Percentiles rank a stretch among this genome's conserved stretches.
Evolutionary conservation across 78 protist species (phyloP).

Genomic region (Chrysochromulina parva): DNA sequence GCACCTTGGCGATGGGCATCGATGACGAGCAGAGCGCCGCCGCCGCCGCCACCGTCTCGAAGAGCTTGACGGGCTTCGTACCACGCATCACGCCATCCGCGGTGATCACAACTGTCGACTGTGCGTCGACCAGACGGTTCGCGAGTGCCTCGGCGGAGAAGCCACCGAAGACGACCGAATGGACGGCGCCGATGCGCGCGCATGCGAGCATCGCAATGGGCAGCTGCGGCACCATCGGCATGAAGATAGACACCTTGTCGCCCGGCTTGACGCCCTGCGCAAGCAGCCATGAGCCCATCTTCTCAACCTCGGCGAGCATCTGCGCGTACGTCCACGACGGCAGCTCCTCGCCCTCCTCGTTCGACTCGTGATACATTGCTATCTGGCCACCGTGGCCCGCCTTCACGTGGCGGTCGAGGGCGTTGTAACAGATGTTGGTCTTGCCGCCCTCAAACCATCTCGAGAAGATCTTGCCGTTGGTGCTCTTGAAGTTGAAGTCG

Average conservation of each 20-base stretch:
- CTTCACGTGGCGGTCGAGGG: slow-evolving; percentile 35
- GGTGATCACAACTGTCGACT: slow-evolving; percentile 70
- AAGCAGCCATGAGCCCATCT: not conserved
- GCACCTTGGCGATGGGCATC: not conserved
- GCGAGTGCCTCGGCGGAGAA: slow-evolving; percentile 56
- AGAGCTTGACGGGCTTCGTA: slow-evolving; percentile 60
- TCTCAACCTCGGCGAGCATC: slow-evolving; percentile 59
- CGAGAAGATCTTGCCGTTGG: not conserved
- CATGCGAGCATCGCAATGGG: slow-evolving; percentile 91
- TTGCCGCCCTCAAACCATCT: slow-evolving; percentile 39
- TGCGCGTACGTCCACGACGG: not conserved
- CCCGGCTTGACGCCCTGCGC: slow-evolving; percentile 58
- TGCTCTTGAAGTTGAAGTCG: not conserved
- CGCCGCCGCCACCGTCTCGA: slow-evolving; percentile 63
- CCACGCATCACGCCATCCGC: slow-evolving; percentile 80
- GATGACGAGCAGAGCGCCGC: not conserved
- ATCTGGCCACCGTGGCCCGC: slow-evolving; percentile 14
- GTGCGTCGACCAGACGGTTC: slow-evolving; percentile 64
- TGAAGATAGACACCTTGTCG: slow-evolving; percentile 85
- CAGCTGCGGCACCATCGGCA: slow-evolving; percentile 85
- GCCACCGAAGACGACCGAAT: slow-evolving; percentile 78
- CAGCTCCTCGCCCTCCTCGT: not conserved
- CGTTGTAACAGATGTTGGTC: slow-evolving; percentile 57
- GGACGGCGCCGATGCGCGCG: slow-evolving; percentile 93
- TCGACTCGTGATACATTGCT: not conserved